Base-by-base conservation (phyloP, 1,284 basidiomycete species). In the Leccinum pallidistipes region DNA sequence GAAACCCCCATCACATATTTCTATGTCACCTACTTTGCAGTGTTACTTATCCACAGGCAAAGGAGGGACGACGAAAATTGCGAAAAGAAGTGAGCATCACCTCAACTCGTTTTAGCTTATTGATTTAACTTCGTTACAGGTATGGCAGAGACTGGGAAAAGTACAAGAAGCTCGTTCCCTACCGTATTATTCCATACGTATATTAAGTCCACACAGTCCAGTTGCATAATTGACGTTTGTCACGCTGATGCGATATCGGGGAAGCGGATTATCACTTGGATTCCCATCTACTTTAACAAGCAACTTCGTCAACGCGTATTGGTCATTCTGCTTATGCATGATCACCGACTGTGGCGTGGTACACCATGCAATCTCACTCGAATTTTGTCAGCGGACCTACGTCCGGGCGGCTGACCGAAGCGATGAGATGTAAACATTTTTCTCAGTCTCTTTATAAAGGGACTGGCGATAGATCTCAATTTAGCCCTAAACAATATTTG, bases 1-100 rank as follows among this genome's bases (percentile, higher is more conserved):
- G 79, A 85, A 54, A 95, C 94, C 0, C 96, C 96, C 7, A 83
- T 99, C 72, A 95, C 97, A 3, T 99, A 99, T 80, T 99, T 97
- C 80, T 99, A 99, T 75, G 85, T 94, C 49, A 76, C 82, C 64
- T 96, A 96, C 80, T 99, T 99, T 72, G 82, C 86, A 7, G 86
- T 97, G 21, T 86, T 99, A 31, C 88, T 99, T 62, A 81, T 95
- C 29, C 97, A 99, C 77, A 83, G 97, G 60, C 94, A 98, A 77
- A 80, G 80, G 62, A 84, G 97, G 45, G 97, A 99, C 74, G 96
- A 98, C 69, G 94, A 96, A 74, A 88, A 88, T 27, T 99, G 97
- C 77, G 82, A 86, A 73, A 84, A 88, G 72, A 97, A 98, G 92
- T 93, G 66, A 59, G 83, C 74, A 32, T 50, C 47, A 18, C 27